Evolutionary conservation across 768 basidiomycete species (phyloP), one percentile per base, ranked within the genome.

Genomic region (Leccinum fibrillosum): DNA sequence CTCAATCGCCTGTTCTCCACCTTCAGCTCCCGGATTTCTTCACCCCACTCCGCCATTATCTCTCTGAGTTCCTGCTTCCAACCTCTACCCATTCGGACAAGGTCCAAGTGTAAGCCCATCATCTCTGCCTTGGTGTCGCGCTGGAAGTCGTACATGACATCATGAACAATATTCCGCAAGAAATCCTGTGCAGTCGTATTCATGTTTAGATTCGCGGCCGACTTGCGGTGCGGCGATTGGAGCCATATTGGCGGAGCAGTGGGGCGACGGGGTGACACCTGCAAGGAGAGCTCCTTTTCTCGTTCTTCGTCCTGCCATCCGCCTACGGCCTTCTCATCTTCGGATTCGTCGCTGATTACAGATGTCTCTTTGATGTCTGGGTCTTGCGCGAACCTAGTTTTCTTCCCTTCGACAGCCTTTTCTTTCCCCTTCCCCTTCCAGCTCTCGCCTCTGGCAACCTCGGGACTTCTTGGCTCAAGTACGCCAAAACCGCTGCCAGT

Each of bases 121-220:
- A 90, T 82, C 76, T 90, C 86, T n/a, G 81, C 77, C 64, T 81
- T 80, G 23, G 82, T 85, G 69, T 90, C 88, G 61, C 79, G 77
- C 68, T 85, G 86, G 65, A 83, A 87, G 61, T 91, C 89, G 61
- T 79, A 82, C 83, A 91, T 83, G 57, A 84, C 86, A 55, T 90
- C 89, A 48, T 80, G 79, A 53, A 91, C 81, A 54, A 89, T 82
- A 23, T 78, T 78, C 55, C 83, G 81, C 58, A 91, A 69, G 26
- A 90, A 76, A 42, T 86, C 85, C 51, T 88, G 84, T 64, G 67
- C 72, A 11, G 72, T 67, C 1, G 66, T 70, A 37, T 67, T 69
- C 62, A 64, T 75, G 57, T 66, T 71, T 45, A 68, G 58, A 51
- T 60, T 62, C 10, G 61, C 52, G 12, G 57, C 5, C 4, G 63